Evolutionary conservation across 441 rosid species (phyloP).

Genomic region (Capsella rubella): DNA sequence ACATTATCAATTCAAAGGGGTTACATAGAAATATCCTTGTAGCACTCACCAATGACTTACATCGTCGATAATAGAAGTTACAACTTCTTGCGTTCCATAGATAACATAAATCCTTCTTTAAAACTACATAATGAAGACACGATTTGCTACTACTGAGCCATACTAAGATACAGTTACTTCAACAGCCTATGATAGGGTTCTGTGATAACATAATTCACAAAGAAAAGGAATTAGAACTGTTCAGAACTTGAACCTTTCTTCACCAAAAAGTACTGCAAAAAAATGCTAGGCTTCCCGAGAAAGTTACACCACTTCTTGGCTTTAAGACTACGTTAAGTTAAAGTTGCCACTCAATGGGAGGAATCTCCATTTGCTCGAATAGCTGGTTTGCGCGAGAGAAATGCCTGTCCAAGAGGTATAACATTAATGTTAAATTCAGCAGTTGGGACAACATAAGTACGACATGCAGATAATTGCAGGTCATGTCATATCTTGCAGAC

Average conservation of each 20-base stretch:
- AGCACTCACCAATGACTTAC: neutral
- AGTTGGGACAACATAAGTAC: constrained; percentile 16
- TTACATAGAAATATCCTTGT: neutral
- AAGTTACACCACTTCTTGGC: constrained; percentile 12
- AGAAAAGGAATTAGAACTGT: neutral
- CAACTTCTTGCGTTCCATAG: constrained; percentile 16
- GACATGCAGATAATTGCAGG: constrained; percentile 9
- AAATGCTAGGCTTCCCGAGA: constrained; percentile 16
- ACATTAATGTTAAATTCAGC: constrained; percentile 9
- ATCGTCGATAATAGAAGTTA: neutral
- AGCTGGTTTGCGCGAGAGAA: constrained; percentile 85
- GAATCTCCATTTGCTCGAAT: constrained; percentile 63
- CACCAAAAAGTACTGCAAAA: constrained; percentile 28
- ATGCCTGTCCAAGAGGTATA: constrained; percentile 61
- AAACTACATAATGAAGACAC: constrained; percentile 8
- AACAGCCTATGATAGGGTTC: constrained; percentile 18
- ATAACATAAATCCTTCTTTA: constrained; percentile 16
- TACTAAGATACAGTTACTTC: constrained; percentile 7
- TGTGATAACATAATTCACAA: constrained; percentile 22
- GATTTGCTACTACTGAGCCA: constrained; percentile 14
- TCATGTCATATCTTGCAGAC: constrained; percentile 10
- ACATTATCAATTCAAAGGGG: constrained; percentile 11
- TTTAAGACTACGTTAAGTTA: constrained; percentile 41
- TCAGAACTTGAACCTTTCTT: constrained; percentile 23
- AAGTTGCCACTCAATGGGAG: constrained; percentile 87